These are phyloP conservation scores for Aspergillus sp. DNA, from an alignment of 2,329 filamentous ascomycete species.

Conservation along the genomic window DNA sequence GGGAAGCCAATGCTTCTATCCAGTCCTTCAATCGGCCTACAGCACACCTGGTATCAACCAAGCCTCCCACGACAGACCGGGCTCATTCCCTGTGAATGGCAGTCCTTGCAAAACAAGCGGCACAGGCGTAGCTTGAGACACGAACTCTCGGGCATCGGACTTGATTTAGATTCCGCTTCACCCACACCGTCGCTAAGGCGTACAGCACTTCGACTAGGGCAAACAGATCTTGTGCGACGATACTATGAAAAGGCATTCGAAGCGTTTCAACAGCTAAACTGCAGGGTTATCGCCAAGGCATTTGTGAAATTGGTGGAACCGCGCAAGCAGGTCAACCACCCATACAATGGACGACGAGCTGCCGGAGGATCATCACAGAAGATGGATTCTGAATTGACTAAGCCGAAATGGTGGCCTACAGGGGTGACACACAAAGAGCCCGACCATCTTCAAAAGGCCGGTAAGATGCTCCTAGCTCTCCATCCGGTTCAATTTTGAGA, in stretches of 20 bases:
- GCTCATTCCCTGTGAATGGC: conserved; percentile 38
- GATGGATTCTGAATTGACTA: conserved; percentile 43
- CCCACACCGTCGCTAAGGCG: conserved; percentile 24
- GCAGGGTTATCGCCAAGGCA: conserved; percentile 45
- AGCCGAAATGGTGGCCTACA: conserved; percentile 43
- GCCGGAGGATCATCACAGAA: conserved; percentile 25
- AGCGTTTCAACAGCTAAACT: conserved; percentile 46
- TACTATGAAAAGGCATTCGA: conserved; percentile 45
- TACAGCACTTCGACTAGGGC: conserved; percentile 32
- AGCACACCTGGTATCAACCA: conserved; percentile 29
- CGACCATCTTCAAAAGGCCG: conserved; percentile 46
- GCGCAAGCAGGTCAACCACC: conserved; percentile 47
- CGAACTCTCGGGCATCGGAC: conserved; percentile 16
- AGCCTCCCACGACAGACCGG: conserved; percentile 22
- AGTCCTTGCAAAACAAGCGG: conserved; percentile 30
- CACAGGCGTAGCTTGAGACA: conserved; percentile 28
- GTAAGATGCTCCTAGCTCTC: conserved; percentile 30
- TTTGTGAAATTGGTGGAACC: conserved; percentile 48
- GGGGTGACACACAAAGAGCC: conserved; percentile 48
- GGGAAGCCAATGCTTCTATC: conserved; percentile 14
- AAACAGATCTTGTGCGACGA: conserved; percentile 28
- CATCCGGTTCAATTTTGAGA: background rate
- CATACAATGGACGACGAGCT: conserved; percentile 46
- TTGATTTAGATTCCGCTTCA: conserved; percentile 22
- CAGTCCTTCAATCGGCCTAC: conserved; percentile 17